A percentile compares a stretch with the other conserved stretches of the same genome.
These are phyloP conservation scores for Gossypium schwendimanii DNA, from an alignment of 441 rosid genomes.

Conservation along the genomic window DNA sequence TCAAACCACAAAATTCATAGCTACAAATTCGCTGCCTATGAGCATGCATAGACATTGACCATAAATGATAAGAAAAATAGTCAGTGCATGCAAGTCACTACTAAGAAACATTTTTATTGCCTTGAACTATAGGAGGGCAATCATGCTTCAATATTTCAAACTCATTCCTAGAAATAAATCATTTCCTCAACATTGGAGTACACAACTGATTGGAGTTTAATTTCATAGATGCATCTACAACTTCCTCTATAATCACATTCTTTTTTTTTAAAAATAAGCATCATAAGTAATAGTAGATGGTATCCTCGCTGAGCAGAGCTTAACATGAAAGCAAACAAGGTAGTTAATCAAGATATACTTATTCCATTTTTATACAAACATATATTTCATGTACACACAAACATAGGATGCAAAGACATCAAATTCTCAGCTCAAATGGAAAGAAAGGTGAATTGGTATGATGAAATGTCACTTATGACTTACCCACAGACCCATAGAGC, in stretches of 20 bases:
- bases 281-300: neutral
- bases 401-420: neutral
- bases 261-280: neutral
- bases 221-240: neutral
- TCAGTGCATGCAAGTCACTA: neutral
- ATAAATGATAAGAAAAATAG: neutral
- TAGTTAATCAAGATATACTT: neutral
- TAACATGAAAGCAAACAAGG: neutral
- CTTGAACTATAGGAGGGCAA: neutral
- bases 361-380: neutral
- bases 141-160: neutral
- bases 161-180: neutral
- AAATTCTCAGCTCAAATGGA: neutral
- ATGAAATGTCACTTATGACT: conserved; percentile 20
- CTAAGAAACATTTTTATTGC: neutral
- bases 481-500: conserved; percentile 90
- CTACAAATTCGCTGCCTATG: neutral
- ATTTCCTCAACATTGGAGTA: neutral
- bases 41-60: neutral
- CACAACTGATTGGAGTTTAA: neutral
- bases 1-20: neutral
- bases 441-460: neutral
- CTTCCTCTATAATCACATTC: neutral
- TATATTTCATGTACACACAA: neutral
- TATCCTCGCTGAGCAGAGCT: neutral